Evolutionary conservation across 2,329 filamentous ascomycete genomes (phyloP).

Genomic region (Waltergamsia citrina): DNA sequence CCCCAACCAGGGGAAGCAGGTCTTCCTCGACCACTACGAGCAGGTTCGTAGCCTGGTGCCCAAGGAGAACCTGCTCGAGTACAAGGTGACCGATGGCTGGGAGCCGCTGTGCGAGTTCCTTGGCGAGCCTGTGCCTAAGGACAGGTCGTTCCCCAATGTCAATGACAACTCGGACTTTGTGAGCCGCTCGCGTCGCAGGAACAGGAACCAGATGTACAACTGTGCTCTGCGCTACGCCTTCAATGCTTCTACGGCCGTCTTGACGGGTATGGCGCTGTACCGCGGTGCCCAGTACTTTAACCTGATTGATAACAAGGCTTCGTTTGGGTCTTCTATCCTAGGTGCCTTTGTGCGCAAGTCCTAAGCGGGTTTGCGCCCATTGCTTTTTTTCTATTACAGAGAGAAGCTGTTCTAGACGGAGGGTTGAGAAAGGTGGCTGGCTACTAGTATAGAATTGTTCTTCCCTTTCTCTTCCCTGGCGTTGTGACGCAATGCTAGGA

Average conservation of each 20-base stretch:
- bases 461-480: too few relatives aligned
- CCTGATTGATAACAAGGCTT: constrained; percentile 2
- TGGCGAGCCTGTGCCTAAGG: constrained; percentile 21
- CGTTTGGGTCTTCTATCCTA: background rate
- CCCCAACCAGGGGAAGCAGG: constrained; percentile 52
- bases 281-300: constrained; percentile 2
- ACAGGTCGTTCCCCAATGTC: constrained; percentile 22
- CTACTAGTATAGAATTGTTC: too few relatives aligned
- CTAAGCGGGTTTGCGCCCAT: too few relatives aligned
- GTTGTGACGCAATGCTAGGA: too few relatives aligned
- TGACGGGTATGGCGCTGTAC: constrained; percentile 3
- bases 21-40: constrained; percentile 36
- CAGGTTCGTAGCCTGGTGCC: constrained; percentile 20
- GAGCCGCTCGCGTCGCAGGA: constrained; percentile 17
- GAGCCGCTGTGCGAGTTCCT: constrained; percentile 14
- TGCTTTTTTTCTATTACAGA: too few relatives aligned
- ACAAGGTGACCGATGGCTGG: constrained; percentile 24
- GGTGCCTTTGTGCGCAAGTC: background rate
- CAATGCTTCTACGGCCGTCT: constrained; percentile 3
- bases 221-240: constrained; percentile 15
- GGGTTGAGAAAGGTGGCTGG: too few relatives aligned
- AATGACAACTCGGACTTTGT: constrained; percentile 26
- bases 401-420: too few relatives aligned
- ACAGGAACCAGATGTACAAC: constrained; percentile 24
- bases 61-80: constrained; percentile 22